Evolutionary conservation across 169 alveolate genomes (phyloP).

Genomic region (Theileria annulata): DNA sequence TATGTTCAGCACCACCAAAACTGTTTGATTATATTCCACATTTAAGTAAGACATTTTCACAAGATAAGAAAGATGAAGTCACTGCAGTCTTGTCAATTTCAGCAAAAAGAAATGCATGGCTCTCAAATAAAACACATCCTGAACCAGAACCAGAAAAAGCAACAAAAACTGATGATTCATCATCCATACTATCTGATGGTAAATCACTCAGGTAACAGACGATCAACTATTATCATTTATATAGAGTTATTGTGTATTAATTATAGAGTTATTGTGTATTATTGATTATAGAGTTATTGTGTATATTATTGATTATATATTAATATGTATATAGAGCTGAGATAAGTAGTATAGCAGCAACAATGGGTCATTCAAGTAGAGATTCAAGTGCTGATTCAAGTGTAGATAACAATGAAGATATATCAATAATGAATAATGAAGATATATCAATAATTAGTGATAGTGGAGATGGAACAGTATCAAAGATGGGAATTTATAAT

Average conservation of each 20-base stretch:
- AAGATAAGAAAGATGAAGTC: slow-evolving; percentile 79
- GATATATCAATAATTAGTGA: slow-evolving; percentile 60
- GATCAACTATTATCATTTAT: slow-evolving; percentile 5
- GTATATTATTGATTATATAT: not conserved
- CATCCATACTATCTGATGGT: slow-evolving; percentile 73
- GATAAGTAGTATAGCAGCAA: slow-evolving; percentile 76
- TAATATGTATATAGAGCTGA: slow-evolving; percentile 47
- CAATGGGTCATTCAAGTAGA: slow-evolving; percentile 75
- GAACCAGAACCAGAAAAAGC: slow-evolving; percentile 47
- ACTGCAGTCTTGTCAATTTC: slow-evolving; percentile 84
- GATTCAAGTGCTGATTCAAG: slow-evolving; percentile 71
- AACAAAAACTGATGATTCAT: slow-evolving; percentile 65
- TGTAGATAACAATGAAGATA: slow-evolving; percentile 27
- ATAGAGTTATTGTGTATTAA: not conserved
- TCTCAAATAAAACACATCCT: slow-evolving; percentile 41
- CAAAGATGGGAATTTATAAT: slow-evolving; percentile 15
- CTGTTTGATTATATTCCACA: slow-evolving; percentile 78
- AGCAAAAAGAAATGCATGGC: slow-evolving; percentile 72
- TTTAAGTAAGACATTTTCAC: slow-evolving; percentile 69
- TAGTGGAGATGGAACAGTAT: slow-evolving; percentile 9
- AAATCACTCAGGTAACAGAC: slow-evolving; percentile 44
- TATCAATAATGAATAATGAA: not conserved
- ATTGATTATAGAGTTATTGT: not conserved
- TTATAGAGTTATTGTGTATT: not conserved
- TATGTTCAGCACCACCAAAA: slow-evolving; percentile 79